These are phyloP conservation scores for Chaetomiaceae sp. DNA, from an alignment of 2,329 filamentous ascomycete species.

Conservation along the genomic window DNA sequence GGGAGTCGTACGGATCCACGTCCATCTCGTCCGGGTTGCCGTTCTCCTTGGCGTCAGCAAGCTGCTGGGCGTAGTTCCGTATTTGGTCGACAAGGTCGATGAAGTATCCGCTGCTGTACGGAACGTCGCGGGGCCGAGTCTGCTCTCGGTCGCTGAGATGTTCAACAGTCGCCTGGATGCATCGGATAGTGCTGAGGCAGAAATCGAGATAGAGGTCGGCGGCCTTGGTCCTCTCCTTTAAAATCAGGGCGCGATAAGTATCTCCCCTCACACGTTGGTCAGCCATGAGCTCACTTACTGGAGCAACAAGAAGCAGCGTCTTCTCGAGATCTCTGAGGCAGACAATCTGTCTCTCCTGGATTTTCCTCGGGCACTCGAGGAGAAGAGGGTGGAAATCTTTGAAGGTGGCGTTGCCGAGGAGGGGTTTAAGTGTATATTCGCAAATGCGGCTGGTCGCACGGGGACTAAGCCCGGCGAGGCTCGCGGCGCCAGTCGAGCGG, in stretches of 20 bases:
- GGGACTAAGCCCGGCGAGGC: slow-evolving; percentile 58
- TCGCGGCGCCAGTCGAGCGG: slow-evolving; percentile 41
- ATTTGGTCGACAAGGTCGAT: slow-evolving; percentile 95
- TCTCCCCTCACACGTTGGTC: slow-evolving; percentile 54
- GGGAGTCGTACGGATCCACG: slow-evolving; percentile 50
- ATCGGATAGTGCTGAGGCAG: slow-evolving; percentile 83
- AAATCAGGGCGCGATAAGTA: slow-evolving; percentile 65
- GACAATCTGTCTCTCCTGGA: slow-evolving; percentile 78
- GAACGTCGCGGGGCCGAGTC: slow-evolving; percentile 75
- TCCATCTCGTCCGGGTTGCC: slow-evolving; percentile 56
- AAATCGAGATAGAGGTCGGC: slow-evolving; percentile 74
- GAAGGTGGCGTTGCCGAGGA: slow-evolving; percentile 66
- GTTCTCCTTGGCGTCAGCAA: slow-evolving; percentile 69
- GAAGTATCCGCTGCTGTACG: slow-evolving; percentile 95
- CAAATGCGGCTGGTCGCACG: slow-evolving; percentile 73
- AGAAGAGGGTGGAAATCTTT: slow-evolving; percentile 79
- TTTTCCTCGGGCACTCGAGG: slow-evolving; percentile 70
- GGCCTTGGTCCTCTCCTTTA: slow-evolving; percentile 72
- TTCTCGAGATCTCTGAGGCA: slow-evolving; percentile 93
- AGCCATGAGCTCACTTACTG: slow-evolving; percentile 69
- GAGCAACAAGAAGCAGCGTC: slow-evolving; percentile 83
- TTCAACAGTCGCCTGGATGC: slow-evolving; percentile 84
- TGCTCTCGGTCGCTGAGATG: slow-evolving; percentile 82
- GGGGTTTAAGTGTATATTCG: slow-evolving; percentile 71
- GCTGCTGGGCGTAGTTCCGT: slow-evolving; percentile 78